Evolutionary conservation across 768 basidiomycete genomes (phyloP).

Genomic region (Nidularia pulvinata): DNA sequence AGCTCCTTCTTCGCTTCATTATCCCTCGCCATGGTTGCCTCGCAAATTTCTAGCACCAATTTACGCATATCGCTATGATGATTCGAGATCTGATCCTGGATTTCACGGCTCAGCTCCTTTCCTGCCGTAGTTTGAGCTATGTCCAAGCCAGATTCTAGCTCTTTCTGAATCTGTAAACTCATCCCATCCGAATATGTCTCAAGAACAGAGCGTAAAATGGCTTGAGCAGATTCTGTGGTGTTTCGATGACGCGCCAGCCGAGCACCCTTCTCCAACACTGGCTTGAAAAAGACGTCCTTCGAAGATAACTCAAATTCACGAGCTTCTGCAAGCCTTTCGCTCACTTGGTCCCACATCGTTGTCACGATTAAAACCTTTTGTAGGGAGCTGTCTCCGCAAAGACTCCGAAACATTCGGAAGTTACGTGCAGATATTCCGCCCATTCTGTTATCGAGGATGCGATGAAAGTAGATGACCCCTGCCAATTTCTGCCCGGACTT

Average conservation of each 20-base stretch:
- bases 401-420: conserved; percentile 43
- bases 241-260: conserved; percentile 35
- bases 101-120: background rate
- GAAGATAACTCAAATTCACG: conserved; percentile 39
- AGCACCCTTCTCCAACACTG: conserved; percentile 43
- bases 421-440: conserved; percentile 41
- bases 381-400: conserved; percentile 43
- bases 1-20: background rate
- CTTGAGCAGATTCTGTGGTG: conserved; percentile 7
- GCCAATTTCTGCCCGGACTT: background rate
- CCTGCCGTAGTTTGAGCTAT: background rate
- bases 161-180: background rate
- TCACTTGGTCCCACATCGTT: conserved; percentile 44
- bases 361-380: conserved; percentile 47
- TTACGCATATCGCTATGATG: background rate
- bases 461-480: conserved; percentile 33
- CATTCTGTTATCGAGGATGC: conserved; percentile 42
- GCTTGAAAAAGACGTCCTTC: conserved; percentile 41
- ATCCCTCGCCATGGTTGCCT: background rate
- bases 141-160: background rate
- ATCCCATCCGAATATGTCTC: background rate
- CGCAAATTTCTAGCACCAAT: background rate
- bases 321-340: conserved; percentile 23
- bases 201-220: background rate
- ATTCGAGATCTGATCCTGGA: background rate